A percentile compares a stretch with the other conserved stretches of the same genome.
phyloP scores from a whole-genome alignment of 495 filamentous ascomycete genomes.

The Pyrenula massariospora region DNA sequence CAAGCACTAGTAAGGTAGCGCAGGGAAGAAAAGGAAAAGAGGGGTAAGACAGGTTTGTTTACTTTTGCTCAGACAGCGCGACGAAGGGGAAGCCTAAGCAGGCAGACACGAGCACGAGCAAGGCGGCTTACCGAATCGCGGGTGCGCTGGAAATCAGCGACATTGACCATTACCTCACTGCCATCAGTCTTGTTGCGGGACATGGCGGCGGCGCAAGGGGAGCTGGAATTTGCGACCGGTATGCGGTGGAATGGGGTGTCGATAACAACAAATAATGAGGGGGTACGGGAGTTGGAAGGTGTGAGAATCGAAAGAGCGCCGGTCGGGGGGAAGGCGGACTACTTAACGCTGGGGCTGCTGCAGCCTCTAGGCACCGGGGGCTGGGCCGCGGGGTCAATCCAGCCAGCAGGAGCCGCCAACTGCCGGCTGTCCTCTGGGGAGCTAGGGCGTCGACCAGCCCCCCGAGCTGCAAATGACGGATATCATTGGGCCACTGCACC shows the following conservation, averaged over 20 bases:
- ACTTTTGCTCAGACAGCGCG: background rate
- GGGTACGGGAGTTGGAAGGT: background rate
- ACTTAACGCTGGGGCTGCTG: no score
- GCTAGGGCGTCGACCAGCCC: background rate
- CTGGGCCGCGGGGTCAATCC: background rate
- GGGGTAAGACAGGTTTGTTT: background rate
- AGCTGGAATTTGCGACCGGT: background rate
- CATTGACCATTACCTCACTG: slow-evolving; percentile 24
- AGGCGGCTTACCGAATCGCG: slow-evolving; percentile 48
- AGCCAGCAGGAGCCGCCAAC: background rate
- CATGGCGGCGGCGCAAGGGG: background rate
- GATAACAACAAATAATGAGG: background rate
- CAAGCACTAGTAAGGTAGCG: slow-evolving; percentile 1
- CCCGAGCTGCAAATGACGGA: background rate
- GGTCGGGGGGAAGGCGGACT: background rate
- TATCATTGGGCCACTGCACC: background rate
- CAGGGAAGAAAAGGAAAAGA: background rate
- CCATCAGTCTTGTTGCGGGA: background rate
- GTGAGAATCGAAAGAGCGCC: background rate
- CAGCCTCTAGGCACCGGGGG: background rate
- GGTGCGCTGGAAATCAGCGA: slow-evolving; percentile 50
- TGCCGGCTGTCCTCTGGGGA: background rate
- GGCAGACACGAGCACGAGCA: slow-evolving; percentile 5
- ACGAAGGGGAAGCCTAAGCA: background rate
- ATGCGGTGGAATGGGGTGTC: background rate